phyloP scores from a whole-genome alignment of 768 basidiomycete species.

The Termitomyces heimii region DNA sequence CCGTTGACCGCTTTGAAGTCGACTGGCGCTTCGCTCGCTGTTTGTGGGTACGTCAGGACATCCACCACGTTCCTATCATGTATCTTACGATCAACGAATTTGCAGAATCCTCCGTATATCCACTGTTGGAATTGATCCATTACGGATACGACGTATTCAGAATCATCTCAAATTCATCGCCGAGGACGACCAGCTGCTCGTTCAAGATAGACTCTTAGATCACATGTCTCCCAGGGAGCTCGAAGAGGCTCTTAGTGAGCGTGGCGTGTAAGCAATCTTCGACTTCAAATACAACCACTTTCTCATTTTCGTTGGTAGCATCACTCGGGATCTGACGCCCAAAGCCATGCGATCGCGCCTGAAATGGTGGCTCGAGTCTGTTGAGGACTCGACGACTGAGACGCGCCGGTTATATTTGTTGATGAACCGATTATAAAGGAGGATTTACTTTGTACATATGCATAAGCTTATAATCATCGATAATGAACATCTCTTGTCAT shows the following conservation, averaged over 20 bases:
- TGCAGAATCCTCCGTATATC: constrained; percentile 35
- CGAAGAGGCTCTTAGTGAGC: constrained; percentile 62
- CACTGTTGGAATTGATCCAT: constrained; percentile 33
- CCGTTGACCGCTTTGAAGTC: constrained; percentile 23
- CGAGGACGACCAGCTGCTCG: constrained; percentile 60
- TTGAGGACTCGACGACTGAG: constrained; percentile 28
- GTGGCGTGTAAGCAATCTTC: constrained; percentile 60
- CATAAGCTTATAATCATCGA: constrained; percentile 10
- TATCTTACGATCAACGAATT: neutral
- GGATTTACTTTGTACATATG: constrained; percentile 1
- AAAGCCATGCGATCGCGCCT: constrained; percentile 45
- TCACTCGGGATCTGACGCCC: constrained; percentile 31
- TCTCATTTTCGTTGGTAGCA: constrained; percentile 16
- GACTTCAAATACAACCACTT: neutral
- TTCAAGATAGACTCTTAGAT: constrained; percentile 37
- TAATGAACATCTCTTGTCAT: constrained; percentile 9
- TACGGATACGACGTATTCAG: constrained; percentile 38
- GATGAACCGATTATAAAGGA: constrained; percentile 19
- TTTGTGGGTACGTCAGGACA: constrained; percentile 54
- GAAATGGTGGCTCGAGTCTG: constrained; percentile 58
- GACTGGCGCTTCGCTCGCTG: constrained; percentile 28
- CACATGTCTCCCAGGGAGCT: constrained; percentile 50
- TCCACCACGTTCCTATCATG: neutral
- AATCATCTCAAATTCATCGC: constrained; percentile 41
- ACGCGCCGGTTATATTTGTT: constrained; percentile 49